Evolutionary conservation across 371 early-diverging fungal genomes (phyloP), one percentile per base, ranked within the genome.

Genomic region (Saksenaea oblongispora): DNA sequence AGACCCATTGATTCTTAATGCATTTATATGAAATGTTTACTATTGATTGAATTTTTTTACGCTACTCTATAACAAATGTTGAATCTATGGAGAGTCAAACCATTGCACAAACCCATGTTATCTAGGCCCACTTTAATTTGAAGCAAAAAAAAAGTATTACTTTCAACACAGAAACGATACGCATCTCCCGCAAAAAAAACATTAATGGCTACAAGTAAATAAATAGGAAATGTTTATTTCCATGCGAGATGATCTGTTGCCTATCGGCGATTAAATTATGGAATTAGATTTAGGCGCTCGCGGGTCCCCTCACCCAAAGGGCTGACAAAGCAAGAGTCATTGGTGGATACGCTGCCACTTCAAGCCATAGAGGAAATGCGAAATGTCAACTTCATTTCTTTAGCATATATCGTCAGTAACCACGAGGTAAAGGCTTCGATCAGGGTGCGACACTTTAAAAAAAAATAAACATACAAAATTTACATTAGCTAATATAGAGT

Each of bases 381-480:
- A n/a, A 18, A 9, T 11, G 47, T 47, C 47, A 47, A 47, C 24
- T 47, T 22, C 47, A 22, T 47, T 14, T 47, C 17, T n/a, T 47
- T 22, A 47, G 47, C n/a, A 47, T 47, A 22, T 22, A 17, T 2
- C 4, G 22, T n/a, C 47, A 47, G 22, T 47, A 7, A 44, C 8
- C 47, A 47, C 47, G 47, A 47, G 47, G 22, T 47, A 18, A 41
- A 18, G 3, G n/a, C 22, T 31, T 47, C 47, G 47, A 47, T 47
- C 47, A 47, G 47, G 47, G 47, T 47, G 47, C 47, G 47, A 47
- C 22, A 10, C 47, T 47, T 47, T 22, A 47, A n/a, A 47, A 18
- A 47, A 47, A 47, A 18, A 47, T 5, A 41, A 41, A 41, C 14
- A 41, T n/a, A 17, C 47, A 47, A 18, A 47, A 47, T 7, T 18